phyloP scores from a whole-genome alignment of 1,284 basidiomycete species.

The Austroboletus novae-zelandiae region DNA sequence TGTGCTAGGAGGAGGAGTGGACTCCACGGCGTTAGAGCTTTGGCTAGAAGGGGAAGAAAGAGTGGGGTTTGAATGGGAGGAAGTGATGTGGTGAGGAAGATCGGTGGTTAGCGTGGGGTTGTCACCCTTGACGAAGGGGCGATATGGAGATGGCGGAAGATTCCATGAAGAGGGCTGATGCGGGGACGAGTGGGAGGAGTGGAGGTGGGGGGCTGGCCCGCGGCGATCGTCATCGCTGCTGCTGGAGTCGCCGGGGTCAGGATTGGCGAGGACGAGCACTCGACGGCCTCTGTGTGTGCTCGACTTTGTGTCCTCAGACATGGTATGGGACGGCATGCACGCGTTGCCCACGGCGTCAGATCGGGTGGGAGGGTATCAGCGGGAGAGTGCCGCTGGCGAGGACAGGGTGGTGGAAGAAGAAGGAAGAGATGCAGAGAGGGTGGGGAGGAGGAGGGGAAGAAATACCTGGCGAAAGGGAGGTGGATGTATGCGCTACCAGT shows the following conservation, averaged over 20 bases:
- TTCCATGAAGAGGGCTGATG: slow-evolving; percentile 22
- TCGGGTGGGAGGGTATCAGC: slow-evolving; percentile 12
- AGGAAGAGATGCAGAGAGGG: background rate
- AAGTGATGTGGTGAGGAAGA: slow-evolving; percentile 35
- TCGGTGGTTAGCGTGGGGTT: slow-evolving; percentile 40
- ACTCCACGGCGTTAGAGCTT: slow-evolving; percentile 57
- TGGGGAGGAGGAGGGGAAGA: slow-evolving; percentile 1
- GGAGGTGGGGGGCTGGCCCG: slow-evolving; percentile 21
- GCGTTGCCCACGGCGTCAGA: slow-evolving; percentile 29
- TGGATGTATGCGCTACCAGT: slow-evolving; percentile 27
- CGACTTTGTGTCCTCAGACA: slow-evolving; percentile 46
- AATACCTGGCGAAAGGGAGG: slow-evolving; percentile 18
- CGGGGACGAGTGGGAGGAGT: slow-evolving; percentile 24
- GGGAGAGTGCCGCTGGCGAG: background rate
- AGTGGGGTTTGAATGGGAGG: slow-evolving; percentile 43
- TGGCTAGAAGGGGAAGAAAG: slow-evolving; percentile 66
- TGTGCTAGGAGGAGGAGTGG: slow-evolving; percentile 64
- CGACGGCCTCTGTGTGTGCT: slow-evolving; percentile 31
- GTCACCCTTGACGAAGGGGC: slow-evolving; percentile 19
- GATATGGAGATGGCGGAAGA: slow-evolving; percentile 27
- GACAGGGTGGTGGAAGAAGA: background rate
- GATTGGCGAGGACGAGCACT: slow-evolving; percentile 59
- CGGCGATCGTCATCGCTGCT: slow-evolving; percentile 43
- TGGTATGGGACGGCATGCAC: slow-evolving; percentile 35
- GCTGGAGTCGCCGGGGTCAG: slow-evolving; percentile 48